These are phyloP conservation scores for Phytophthora hibernalis DNA, from an alignment of 352 stramenopile species.

Conservation along the genomic window DNA sequence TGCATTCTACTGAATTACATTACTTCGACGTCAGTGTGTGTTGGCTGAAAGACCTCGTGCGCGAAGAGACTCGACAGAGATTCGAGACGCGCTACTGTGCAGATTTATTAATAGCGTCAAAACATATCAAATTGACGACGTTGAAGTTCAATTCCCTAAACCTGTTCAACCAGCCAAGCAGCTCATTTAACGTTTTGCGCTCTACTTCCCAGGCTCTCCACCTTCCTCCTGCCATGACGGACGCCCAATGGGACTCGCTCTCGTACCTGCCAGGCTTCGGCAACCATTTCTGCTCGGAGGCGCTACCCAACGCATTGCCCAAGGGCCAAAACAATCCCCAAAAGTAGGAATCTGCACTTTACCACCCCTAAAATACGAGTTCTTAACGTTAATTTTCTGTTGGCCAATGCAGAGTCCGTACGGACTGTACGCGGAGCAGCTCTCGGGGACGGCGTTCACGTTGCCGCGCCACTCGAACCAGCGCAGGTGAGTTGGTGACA, in stretches of 20 bases:
- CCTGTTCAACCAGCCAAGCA: conserved; percentile 2
- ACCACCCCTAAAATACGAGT: neutral
- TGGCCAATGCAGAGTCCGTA: conserved; percentile 76
- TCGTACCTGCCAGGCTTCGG: conserved; percentile 93
- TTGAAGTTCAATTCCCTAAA: conserved; percentile 15
- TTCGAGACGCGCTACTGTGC: no score
- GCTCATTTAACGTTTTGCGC: conserved; percentile 26
- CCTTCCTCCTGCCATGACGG: conserved; percentile 14
- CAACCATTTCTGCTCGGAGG: conserved; percentile 95
- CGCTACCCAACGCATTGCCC: conserved; percentile 89
- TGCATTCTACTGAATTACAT: no score
- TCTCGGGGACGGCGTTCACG: conserved; percentile 97
- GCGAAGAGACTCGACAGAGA: no score
- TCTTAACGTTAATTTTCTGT: neutral
- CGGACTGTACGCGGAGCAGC: conserved; percentile 94
- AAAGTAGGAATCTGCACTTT: conserved; percentile 24
- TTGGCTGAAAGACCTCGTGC: no score
- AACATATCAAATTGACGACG: conserved; percentile 10
- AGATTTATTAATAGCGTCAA: conserved; percentile 11
- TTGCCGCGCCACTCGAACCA: conserved; percentile 90
- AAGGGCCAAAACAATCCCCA: conserved; percentile 96
- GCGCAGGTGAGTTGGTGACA: conserved; percentile 72
- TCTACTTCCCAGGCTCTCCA: neutral
- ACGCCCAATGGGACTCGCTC: conserved; percentile 61
- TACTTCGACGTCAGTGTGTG: no score